A percentile compares a stretch with the other conserved stretches of the same genome.
phyloP scores from a whole-genome alignment of 768 basidiomycete species.

The Russula lepida region DNA sequence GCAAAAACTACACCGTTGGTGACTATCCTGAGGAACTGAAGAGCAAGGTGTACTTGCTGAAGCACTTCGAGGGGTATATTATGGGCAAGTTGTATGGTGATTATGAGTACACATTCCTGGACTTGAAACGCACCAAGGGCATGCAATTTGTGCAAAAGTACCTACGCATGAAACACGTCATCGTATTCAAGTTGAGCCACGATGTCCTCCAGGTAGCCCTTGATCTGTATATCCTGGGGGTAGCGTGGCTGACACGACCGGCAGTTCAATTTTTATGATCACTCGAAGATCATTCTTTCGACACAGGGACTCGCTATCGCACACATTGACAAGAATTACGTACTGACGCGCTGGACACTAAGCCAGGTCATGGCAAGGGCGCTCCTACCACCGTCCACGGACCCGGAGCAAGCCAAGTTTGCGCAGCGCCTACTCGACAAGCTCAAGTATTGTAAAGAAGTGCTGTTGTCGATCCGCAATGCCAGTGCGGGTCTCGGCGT shows the following conservation, averaged over 20 bases:
- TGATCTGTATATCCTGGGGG: neutral
- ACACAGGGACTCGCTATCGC: constrained; percentile 71
- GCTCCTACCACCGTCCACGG: constrained; percentile 33
- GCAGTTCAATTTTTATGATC: constrained; percentile 99
- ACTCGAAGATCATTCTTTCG: constrained; percentile 88
- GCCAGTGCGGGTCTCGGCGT: constrained; percentile 36
- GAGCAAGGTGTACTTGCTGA: constrained; percentile 85
- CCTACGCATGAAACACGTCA: constrained; percentile 92
- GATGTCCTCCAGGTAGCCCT: constrained; percentile 80
- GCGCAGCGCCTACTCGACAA: constrained; percentile 63
- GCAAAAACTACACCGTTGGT: constrained; percentile 61
- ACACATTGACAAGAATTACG: constrained; percentile 86
- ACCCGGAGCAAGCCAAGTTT: constrained; percentile 52
- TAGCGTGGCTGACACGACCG: constrained; percentile 3
- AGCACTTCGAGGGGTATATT: constrained; percentile 93
- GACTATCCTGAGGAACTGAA: constrained; percentile 76
- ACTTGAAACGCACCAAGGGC: constrained; percentile 56
- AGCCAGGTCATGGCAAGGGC: constrained; percentile 59
- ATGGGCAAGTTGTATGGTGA: constrained; percentile 82
- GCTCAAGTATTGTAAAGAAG: constrained; percentile 81
- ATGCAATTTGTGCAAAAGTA: constrained; percentile 97
- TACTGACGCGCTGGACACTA: constrained; percentile 63
- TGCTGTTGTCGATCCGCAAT: constrained; percentile 59
- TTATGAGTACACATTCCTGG: constrained; percentile 74
- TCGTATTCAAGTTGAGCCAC: constrained; percentile 93